phyloP scores from a whole-genome alignment of 495 filamentous ascomycete genomes.

The Daldinia loculata region DNA sequence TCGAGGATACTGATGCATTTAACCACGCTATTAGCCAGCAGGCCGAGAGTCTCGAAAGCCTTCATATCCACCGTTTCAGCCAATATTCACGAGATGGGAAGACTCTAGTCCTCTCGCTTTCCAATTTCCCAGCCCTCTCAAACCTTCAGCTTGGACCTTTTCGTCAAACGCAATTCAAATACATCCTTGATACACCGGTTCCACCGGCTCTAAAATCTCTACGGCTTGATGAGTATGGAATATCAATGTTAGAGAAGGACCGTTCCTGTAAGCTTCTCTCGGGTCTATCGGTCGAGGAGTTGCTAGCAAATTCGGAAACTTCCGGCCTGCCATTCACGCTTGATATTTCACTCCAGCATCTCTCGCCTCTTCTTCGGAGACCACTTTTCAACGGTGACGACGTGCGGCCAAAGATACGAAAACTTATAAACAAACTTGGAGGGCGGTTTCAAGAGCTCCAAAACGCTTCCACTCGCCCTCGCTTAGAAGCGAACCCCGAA shows the following conservation, averaged over 20 bases:
- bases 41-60: conserved; percentile 15
- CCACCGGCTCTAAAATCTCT: conserved; percentile 15
- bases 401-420: background rate
- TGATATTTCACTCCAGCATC: conserved; percentile 15
- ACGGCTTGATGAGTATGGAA: conserved; percentile 2
- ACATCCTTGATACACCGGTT: conserved; percentile 1
- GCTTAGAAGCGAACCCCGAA: background rate
- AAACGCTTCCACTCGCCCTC: background rate
- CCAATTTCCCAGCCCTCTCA: conserved; percentile 19
- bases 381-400: background rate
- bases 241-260: background rate
- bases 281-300: conserved; percentile 6
- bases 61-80: background rate
- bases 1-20: conserved; percentile 8
- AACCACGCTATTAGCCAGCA: conserved; percentile 30
- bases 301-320: conserved; percentile 21
- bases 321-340: conserved; percentile 11
- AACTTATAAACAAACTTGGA: conserved; percentile 5
- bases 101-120: conserved; percentile 23
- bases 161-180: background rate
- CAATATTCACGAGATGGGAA: background rate
- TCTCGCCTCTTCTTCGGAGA: background rate
- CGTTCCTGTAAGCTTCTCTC: conserved; percentile 1
- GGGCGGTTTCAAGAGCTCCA: conserved; percentile 8
- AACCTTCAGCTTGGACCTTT: conserved; percentile 30